Conservation (phyloP, 1,139 yeast species). For the Pichia sp. region DNA sequence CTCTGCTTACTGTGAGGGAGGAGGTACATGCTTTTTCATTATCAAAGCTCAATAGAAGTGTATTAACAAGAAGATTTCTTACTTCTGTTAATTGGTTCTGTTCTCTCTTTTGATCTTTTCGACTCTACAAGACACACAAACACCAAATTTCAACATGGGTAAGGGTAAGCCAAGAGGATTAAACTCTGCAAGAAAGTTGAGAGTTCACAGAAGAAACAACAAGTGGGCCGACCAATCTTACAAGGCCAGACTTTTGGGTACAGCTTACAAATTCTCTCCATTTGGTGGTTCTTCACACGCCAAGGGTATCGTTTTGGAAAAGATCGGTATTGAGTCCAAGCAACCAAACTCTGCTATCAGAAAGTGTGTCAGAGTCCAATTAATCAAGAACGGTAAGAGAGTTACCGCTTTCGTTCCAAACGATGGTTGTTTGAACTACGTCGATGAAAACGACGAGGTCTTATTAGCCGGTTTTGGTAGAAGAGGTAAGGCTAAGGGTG, state of each 20-base stretch:
- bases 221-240: slow-evolving; percentile 99
- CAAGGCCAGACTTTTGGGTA: slow-evolving; percentile 98
- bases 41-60: not conserved
- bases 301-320: slow-evolving; percentile 99
- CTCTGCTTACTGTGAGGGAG: not conserved
- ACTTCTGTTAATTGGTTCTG: not conserved
- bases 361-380: slow-evolving; percentile 99
- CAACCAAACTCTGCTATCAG: slow-evolving; percentile 99
- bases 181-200: slow-evolving; percentile 99
- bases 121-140: not conserved
- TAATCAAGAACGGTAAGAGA: slow-evolving; percentile 99
- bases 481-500: slow-evolving; percentile 99
- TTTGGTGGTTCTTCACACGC: slow-evolving; percentile 99
- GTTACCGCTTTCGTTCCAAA: slow-evolving; percentile 99
- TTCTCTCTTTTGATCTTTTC: slow-evolving; percentile 3
- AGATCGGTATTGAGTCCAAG: slow-evolving; percentile 99
- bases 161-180: slow-evolving; percentile 97
- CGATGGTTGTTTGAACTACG: slow-evolving; percentile 99
- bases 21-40: not conserved
- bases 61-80: not conserved
- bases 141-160: slow-evolving; percentile 18
- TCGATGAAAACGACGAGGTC: slow-evolving; percentile 99
- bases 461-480: slow-evolving; percentile 99
- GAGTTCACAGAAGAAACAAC: slow-evolving; percentile 99
- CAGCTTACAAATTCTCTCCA: slow-evolving; percentile 99